Evolutionary conservation across 768 basidiomycete species (phyloP).

Genomic region (Boletus subparvulus): DNA sequence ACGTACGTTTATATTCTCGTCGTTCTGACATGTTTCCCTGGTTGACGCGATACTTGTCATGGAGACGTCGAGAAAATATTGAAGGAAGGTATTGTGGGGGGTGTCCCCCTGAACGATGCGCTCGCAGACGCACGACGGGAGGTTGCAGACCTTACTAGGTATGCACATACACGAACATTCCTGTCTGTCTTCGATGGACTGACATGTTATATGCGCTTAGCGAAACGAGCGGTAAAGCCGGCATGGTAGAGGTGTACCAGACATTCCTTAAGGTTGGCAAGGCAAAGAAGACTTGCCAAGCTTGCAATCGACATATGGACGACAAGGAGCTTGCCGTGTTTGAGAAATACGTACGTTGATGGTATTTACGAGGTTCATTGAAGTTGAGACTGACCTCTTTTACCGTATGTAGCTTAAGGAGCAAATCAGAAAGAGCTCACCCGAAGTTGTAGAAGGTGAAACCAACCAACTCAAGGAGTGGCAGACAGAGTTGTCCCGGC

Average conservation of each 20-base stretch:
- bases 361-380: not conserved
- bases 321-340: conserved; percentile 56
- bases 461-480: conserved; percentile 49
- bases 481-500: conserved; percentile 52
- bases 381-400: not conserved
- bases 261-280: conserved; percentile 56
- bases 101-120: conserved; percentile 45
- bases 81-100: conserved; percentile 39
- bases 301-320: conserved; percentile 71
- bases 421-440: conserved; percentile 55
- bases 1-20: conserved; percentile 38
- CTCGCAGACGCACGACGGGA: conserved; percentile 38
- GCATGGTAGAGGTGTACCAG: conserved; percentile 50
- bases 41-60: not conserved
- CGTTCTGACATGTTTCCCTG: not conserved
- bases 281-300: conserved; percentile 65
- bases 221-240: conserved; percentile 26
- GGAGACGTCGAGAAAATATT: conserved; percentile 45
- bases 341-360: conserved; percentile 61
- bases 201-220: conserved; percentile 9
- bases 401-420: conserved; percentile 52
- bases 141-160: conserved; percentile 23
- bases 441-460: conserved; percentile 42
- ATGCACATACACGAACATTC: not conserved
- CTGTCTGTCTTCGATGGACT: not conserved